Conservation (phyloP, 2,329 filamentous ascomycete species). For the Aulographum hederae region DNA sequence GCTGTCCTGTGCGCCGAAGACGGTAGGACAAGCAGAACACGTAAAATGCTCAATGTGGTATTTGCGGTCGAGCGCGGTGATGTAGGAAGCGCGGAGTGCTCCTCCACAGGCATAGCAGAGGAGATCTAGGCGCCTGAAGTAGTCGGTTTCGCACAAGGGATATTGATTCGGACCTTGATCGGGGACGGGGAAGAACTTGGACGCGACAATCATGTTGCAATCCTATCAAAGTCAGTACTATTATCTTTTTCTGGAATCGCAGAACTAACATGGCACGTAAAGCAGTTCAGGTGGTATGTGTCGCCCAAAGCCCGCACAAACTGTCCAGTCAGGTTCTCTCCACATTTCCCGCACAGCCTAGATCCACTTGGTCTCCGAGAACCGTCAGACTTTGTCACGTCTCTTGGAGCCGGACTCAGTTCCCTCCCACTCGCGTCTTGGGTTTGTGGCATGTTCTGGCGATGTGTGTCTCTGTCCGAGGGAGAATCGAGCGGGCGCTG, state of each 20-base stretch:
- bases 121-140: constrained; percentile 80
- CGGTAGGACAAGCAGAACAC: constrained; percentile 86
- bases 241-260: constrained; percentile 1
- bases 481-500: no score
- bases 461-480: no score
- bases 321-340: constrained; percentile 74
- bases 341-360: constrained; percentile 60
- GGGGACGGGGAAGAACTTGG: constrained; percentile 96
- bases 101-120: constrained; percentile 85
- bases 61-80: constrained; percentile 91
- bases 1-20: constrained; percentile 96
- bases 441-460: no score
- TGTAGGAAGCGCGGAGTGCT: constrained; percentile 88
- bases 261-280: constrained; percentile 72
- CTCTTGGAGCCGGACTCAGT: no score
- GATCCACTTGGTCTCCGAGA: constrained; percentile 15
- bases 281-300: constrained; percentile 94
- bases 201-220: constrained; percentile 90
- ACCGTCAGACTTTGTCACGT: no score
- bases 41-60: constrained; percentile 99
- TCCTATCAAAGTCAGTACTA: no score
- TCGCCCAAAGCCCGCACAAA: constrained; percentile 88
- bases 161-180: constrained; percentile 82
- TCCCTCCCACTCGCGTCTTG: no score
- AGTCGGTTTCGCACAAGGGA: constrained; percentile 90